Evolutionary conservation across 169 alveolate genomes (phyloP), one percentile per base, ranked within the genome.

Genomic region (Miamiensis avidus): DNA sequence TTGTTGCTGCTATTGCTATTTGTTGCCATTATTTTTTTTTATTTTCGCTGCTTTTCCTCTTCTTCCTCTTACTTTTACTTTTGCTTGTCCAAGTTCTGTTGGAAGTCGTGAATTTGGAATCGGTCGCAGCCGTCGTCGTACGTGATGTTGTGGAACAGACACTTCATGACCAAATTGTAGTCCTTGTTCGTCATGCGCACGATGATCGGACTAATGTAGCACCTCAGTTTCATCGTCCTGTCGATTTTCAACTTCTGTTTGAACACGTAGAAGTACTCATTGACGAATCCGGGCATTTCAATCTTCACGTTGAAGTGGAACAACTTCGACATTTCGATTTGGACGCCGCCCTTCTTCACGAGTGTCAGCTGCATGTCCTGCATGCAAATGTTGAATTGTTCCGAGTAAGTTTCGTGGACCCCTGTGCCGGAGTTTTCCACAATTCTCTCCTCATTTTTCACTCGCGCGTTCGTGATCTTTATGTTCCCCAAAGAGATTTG

Each of bases 41-140:
- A 49, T 11, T 11, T 49, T 49, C 20, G 69, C 69, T 49, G 69
- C 1, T 72, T 65, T 65, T 79, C 83, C 65, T 82, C 76, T 28
- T 34, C 74, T 76, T 81, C 82, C 29, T 82, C 29, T 74, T 82
- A 27, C 74, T 82, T 49, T 76, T 81, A 75, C 29, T 82, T 34
- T 74, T 82, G 34, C 74, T 82, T 49, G 31, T 86, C 77, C 32
- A 77, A 65, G 72, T 86, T 74, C 49, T 75, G 16, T 26, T 78
- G 82, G 65, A 75, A 69, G 72, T 75, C 78, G 28, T 81, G 79
- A n/a, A 83, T 86, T n/a, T 81, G 49, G 75, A 86, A 74, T 49
- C 79, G 73, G 64, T 86, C 90, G 69, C 83, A 86, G 26, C 87
- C 87, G 75, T 86, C 90, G 75, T 86, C 90, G 75, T 81, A 86